phyloP scores from a whole-genome alignment of 176 grass and related monocot genomes.

The Microstegium vimineum region DNA sequence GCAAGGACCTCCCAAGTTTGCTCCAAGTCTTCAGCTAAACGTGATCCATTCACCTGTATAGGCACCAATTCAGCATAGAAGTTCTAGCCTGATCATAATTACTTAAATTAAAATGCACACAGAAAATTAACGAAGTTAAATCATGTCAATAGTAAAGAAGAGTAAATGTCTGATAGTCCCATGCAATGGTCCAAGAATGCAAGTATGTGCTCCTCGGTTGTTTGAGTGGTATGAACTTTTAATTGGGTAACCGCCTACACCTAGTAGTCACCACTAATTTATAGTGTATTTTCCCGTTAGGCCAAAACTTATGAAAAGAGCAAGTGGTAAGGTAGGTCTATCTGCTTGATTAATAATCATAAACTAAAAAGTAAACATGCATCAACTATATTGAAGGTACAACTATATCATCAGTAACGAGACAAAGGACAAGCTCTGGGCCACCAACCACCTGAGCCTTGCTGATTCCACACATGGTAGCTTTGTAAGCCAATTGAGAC shows the following conservation, averaged over 20 bases:
- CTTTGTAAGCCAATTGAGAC: constrained; percentile 84
- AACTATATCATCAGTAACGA: neutral
- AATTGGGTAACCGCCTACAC: too few species aligned
- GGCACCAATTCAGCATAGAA: constrained; percentile 9
- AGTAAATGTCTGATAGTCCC: neutral
- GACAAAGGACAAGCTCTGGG: neutral
- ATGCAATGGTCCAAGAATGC: constrained; percentile 5
- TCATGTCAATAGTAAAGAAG: neutral
- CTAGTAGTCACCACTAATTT: too few species aligned
- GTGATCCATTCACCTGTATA: constrained; percentile 64
- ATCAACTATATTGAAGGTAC: neutral
- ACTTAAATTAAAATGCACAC: neutral
- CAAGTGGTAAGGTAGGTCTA: neutral
- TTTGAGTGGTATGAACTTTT: neutral
- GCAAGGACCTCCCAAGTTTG: constrained; percentile 95
- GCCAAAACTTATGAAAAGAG: constrained; percentile 11
- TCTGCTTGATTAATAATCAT: neutral
- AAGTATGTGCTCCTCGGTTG: neutral
- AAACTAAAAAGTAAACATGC: neutral
- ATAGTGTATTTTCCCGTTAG: neutral
- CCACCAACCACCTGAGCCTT: constrained; percentile 76
- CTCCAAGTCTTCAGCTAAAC: constrained; percentile 78
- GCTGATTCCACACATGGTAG: constrained; percentile 75
- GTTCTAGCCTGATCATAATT: neutral
- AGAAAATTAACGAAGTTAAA: too few species aligned